A percentile compares a stretch with the other conserved stretches of the same genome.
Conservation (phyloP, 2,329 filamentous ascomycete species). For the Penicillium sp. region DNA sequence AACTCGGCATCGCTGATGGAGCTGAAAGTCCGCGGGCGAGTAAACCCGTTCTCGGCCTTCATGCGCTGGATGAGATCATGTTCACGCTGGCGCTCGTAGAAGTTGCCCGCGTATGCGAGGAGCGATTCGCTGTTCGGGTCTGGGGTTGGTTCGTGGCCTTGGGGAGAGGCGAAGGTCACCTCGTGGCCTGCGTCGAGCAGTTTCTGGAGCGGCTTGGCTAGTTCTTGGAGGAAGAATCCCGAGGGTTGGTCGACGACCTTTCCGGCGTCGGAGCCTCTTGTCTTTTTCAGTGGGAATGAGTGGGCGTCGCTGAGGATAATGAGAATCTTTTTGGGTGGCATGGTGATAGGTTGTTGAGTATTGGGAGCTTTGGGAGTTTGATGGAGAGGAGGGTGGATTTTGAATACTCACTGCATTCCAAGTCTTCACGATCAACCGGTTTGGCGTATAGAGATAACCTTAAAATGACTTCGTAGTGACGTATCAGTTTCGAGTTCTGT, state of each 20-base stretch:
- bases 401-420: too few species aligned
- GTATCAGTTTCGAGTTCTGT: too few species aligned
- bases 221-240: constrained; percentile 42
- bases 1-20: constrained; percentile 44
- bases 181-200: constrained; percentile 41
- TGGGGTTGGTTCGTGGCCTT: constrained; percentile 42
- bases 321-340: constrained; percentile 36
- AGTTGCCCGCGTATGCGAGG: constrained; percentile 47
- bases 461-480: too few species aligned
- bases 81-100: constrained; percentile 44
- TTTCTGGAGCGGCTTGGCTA: constrained; percentile 39
- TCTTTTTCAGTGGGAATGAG: constrained; percentile 39
- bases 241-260: constrained; percentile 30
- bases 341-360: too few species aligned
- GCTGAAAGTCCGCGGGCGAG: constrained; percentile 37
- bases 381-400: too few species aligned
- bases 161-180: constrained; percentile 48
- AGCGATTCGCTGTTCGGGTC: constrained; percentile 46
- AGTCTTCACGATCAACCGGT: too few species aligned
- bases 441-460: too few species aligned
- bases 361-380: too few species aligned
- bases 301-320: constrained; percentile 47
- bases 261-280: constrained; percentile 19
- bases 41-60: constrained; percentile 47
- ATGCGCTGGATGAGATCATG: constrained; percentile 44